Evolutionary conservation across 495 filamentous ascomycete species (phyloP), one percentile per base, ranked within the genome.

Genomic region (Chaetomium cochliodes): DNA sequence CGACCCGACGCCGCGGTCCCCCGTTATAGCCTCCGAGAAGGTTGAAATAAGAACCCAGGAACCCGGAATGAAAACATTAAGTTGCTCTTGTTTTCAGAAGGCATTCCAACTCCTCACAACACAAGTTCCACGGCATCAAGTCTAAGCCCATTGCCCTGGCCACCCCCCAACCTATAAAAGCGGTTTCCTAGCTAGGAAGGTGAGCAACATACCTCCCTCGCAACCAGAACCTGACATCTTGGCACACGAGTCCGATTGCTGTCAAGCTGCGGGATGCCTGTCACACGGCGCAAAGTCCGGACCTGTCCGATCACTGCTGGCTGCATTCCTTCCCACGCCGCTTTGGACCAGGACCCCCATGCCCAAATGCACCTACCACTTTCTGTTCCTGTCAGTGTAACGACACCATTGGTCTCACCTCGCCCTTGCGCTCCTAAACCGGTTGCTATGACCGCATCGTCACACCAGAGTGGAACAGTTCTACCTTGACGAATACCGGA

Each of bases 301-400:
- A 37, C 5, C 33, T 37, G 33, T 37, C 18, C 51, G 49, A 33
- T n/a, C 23, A 28, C 51, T 65, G 56, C 57, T 56, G 44, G 44
- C 18, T 49, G 55, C 23, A 9, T 46, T 46, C 16, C 39, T 47
- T 60, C 26, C 33, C 55, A 26, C 13, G 60, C 25, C 28, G 26
- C 9, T 28, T 46, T 54, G 37, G 37, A 9, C 37, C 13, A 39
- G 20, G 52, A 37, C 53, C 49, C 46, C 41, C 30, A 20, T 33
- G 23, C 26, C 5, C 23, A 39, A 7, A n/a, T 58, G 52, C 53
- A 55, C 26, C 13, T 65, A 60, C 64, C 57, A 66, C 64, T 66
- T 66, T 61, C 58, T 66, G 64, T 66, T 66, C 64, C 49, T 61
- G 58, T 55, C 22, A 9, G 58, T 66, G 64, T 57, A 57, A 62